phyloP scores from a whole-genome alignment of 768 basidiomycete species.

The Leccinum disarticulatum region DNA sequence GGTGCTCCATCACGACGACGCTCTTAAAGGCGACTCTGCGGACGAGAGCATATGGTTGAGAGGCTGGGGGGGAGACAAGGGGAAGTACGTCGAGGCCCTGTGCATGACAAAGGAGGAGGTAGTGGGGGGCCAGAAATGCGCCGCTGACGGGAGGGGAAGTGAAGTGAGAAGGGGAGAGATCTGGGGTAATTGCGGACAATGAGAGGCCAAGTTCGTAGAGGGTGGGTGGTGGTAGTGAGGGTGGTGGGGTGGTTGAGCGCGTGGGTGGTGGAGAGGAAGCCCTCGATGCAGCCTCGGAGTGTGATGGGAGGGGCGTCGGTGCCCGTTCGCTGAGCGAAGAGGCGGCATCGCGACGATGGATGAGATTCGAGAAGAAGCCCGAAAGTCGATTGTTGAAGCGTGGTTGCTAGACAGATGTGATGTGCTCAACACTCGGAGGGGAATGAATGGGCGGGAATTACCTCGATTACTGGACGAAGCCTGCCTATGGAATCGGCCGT shows the following conservation, averaged over 20 bases:
- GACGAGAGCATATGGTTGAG: conserved; percentile 79
- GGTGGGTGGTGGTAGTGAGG: conserved; percentile 66
- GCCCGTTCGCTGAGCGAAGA: conserved; percentile 35
- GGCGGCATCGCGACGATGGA: conserved; percentile 63
- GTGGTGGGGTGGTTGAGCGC: conserved; percentile 70
- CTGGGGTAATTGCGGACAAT: conserved; percentile 62
- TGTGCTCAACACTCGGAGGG: conserved; percentile 5
- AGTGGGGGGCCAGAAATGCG: conserved; percentile 78
- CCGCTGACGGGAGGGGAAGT: conserved; percentile 74
- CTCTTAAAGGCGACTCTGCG: conserved; percentile 80
- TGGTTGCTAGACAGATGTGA: conserved; percentile 34
- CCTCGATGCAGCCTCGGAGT: conserved; percentile 44
- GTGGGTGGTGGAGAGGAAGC: conserved; percentile 53
- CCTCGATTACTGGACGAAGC: conserved; percentile 60
- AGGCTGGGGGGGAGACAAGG: conserved; percentile 67
- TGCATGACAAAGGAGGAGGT: conserved; percentile 78
- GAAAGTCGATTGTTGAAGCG: conserved; percentile 75
- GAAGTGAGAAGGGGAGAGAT: conserved; percentile 75
- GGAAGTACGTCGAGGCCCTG: conserved; percentile 89
- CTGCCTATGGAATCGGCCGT: conserved; percentile 33
- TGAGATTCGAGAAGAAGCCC: conserved; percentile 80
- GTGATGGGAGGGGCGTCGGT: conserved; percentile 27
- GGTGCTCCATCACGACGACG: conserved; percentile 91
- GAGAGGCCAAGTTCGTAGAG: conserved; percentile 75
- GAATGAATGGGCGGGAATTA: conserved; percentile 28